Percentiles rank a stretch among this genome's conserved stretches.
Conservation (phyloP, 306 rosid species). For the Alnus glutinosa region DNA sequence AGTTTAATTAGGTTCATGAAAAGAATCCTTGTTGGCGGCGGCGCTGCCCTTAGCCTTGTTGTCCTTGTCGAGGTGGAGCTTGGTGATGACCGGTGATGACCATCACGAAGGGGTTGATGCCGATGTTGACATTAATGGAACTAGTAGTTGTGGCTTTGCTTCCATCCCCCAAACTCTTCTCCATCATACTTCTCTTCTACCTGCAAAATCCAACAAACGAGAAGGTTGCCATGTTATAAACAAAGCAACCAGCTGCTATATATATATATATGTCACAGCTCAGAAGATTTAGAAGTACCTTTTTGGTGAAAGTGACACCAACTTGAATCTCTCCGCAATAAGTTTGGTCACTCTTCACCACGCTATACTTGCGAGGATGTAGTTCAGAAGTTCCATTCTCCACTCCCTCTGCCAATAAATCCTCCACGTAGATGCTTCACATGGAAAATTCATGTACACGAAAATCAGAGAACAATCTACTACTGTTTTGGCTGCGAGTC, state of each 20-base stretch:
- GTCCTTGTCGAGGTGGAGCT: no score
- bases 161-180: conserved; percentile 70
- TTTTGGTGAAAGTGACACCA: conserved; percentile 58
- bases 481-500: not conserved
- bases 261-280: not conserved
- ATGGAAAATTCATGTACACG: not conserved
- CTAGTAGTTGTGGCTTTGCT: conserved; percentile 39
- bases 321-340: conserved; percentile 80
- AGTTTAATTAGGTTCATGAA: no score
- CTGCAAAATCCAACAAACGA: conserved; percentile 41
- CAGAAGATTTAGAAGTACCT: conserved; percentile 33
- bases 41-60: no score
- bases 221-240: no score
- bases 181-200: conserved; percentile 36
- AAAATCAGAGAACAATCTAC: not conserved
- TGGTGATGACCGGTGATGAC: no score
- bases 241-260: not conserved
- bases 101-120: no score
- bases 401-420: conserved; percentile 56
- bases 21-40: no score
- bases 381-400: conserved; percentile 61
- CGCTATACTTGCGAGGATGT: conserved; percentile 54
- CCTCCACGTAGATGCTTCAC: conserved; percentile 56
- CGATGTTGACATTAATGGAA: not conserved
- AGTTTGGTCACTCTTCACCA: conserved; percentile 50